Evolutionary conservation across 108 stramenopile genomes (phyloP).

Genomic region (Fistulifera pelliculosa): DNA sequence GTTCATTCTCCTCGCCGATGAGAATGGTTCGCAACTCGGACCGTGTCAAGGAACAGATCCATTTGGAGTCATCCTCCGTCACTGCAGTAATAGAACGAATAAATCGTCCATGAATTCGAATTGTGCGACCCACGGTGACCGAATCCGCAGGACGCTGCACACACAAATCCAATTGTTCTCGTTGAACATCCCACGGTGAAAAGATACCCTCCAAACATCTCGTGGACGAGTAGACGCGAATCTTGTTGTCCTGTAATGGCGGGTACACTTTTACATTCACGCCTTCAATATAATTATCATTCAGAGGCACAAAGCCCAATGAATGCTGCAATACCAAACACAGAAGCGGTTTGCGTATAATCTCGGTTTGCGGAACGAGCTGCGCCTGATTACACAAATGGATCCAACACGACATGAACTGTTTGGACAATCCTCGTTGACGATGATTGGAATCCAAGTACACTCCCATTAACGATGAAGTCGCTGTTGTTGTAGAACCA

Average conservation of each 20-base stretch:
- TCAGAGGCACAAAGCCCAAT: slow-evolving; percentile 19
- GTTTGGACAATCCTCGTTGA: slow-evolving; percentile 3
- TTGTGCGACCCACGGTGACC: no score
- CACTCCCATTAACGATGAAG: no score
- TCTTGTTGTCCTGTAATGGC: background rate
- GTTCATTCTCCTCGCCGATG: no score
- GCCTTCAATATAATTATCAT: slow-evolving; percentile 5
- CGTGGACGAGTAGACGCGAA: slow-evolving; percentile 15
- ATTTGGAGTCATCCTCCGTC: no score
- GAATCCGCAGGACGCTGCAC: no score
- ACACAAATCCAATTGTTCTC: slow-evolving; percentile 21
- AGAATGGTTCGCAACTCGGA: no score
- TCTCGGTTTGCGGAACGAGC: slow-evolving; percentile 24
- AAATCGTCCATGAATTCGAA: no score
- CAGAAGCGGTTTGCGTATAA: slow-evolving; percentile 37
- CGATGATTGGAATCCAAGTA: no score
- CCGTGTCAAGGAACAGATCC: no score
- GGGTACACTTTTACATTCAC: slow-evolving; percentile 16
- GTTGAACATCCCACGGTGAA: slow-evolving; percentile 19
- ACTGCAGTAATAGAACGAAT: no score
- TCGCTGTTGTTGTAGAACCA: no score
- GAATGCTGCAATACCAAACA: slow-evolving; percentile 28
- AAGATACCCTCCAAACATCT: slow-evolving; percentile 24
- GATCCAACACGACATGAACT: slow-evolving; percentile 31
- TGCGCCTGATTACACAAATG: slow-evolving; percentile 20